Percentiles rank a stretch among this genome's conserved stretches.
Conservation (phyloP, 495 filamentous ascomycete genomes). For the Barbatosphaeria neglecta region DNA sequence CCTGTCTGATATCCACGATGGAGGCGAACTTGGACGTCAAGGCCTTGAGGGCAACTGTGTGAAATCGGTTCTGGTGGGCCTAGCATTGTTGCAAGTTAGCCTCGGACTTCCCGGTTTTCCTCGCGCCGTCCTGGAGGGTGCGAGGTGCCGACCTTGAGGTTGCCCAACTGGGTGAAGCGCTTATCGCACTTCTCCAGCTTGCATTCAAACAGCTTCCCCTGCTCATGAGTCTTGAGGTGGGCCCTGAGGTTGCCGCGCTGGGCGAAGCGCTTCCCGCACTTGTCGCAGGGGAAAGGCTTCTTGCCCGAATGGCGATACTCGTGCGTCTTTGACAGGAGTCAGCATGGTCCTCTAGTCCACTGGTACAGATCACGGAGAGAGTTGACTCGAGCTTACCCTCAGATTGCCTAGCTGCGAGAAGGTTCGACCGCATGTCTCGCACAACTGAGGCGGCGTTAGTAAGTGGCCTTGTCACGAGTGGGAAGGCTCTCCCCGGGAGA, state of each 20-base stretch:
- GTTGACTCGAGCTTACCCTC: conserved; percentile 53
- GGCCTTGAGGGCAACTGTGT: conserved; percentile 56
- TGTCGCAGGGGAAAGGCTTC: conserved; percentile 68
- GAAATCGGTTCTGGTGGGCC: conserved; percentile 94
- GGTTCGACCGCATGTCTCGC: conserved; percentile 49
- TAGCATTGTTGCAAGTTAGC: conserved; percentile 22
- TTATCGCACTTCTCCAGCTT: conserved; percentile 65
- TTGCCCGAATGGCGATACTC: conserved; percentile 74
- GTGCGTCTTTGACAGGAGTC: conserved; percentile 50
- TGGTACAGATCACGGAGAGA: conserved; percentile 1
- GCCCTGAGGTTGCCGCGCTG: conserved; percentile 78
- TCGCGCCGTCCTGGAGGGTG: conserved; percentile 80
- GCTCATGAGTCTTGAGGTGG: conserved; percentile 64
- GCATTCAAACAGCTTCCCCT: conserved; percentile 64
- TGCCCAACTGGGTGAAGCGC: conserved; percentile 74
- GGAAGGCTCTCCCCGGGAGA: background rate
- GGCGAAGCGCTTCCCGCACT: conserved; percentile 76
- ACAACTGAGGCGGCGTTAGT: background rate
- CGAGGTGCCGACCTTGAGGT: conserved; percentile 83
- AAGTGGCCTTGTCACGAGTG: too few species aligned
- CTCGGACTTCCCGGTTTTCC: too few species aligned
- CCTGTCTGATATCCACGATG: conserved; percentile 47
- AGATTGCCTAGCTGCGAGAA: conserved; percentile 87
- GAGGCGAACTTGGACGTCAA: conserved; percentile 64
- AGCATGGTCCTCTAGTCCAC: conserved; percentile 3